Conservation (phyloP, 805 yeast genomes). For the Saccharomycopsis sp. region DNA sequence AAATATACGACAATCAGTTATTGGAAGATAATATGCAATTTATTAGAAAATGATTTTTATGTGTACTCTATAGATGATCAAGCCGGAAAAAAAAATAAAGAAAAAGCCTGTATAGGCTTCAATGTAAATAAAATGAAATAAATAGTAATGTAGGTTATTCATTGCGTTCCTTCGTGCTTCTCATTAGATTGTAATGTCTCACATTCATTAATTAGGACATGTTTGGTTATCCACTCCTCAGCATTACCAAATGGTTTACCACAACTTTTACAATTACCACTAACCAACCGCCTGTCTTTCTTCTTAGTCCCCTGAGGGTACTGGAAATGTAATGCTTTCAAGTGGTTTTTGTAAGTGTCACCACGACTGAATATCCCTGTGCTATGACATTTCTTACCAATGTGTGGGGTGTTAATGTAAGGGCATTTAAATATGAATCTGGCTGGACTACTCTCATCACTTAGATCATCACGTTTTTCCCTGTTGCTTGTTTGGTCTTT, state of each 20-base stretch:
- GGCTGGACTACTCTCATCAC: neutral
- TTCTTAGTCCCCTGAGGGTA: slow-evolving; percentile 85
- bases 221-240: slow-evolving; percentile 71
- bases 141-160: no score
- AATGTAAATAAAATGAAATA: no score
- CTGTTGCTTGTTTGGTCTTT: slow-evolving; percentile 40
- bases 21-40: no score
- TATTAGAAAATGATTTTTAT: no score
- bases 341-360: slow-evolving; percentile 87
- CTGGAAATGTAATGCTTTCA: slow-evolving; percentile 81
- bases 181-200: no score
- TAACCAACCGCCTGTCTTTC: slow-evolving; percentile 56
- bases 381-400: slow-evolving; percentile 49
- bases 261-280: slow-evolving; percentile 79
- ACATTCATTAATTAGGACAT: slow-evolving; percentile 34
- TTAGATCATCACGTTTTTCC: neutral
- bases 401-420: slow-evolving; percentile 1
- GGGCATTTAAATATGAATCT: slow-evolving; percentile 19
- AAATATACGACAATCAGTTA: no score
- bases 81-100: no score
- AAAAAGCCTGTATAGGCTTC: no score
- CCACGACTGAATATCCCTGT: slow-evolving; percentile 84
- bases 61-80: no score
- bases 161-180: no score
- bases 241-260: slow-evolving; percentile 56